Percentiles rank a stretch among this genome's conserved stretches.
Conservation (phyloP, 805 yeast genomes). For the Pichia deserticola region DNA sequence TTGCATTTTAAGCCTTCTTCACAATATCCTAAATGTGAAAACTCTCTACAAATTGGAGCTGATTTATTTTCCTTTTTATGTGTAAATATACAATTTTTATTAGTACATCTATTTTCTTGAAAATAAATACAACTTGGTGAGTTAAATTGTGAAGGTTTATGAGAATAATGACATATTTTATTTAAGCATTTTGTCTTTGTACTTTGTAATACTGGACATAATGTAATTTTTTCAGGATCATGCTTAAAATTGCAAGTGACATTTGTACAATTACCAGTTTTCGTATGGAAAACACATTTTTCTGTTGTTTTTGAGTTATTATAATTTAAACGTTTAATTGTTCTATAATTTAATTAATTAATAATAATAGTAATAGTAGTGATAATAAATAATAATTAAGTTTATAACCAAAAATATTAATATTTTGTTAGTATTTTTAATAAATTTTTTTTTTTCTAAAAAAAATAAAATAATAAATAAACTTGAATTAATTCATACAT, state of each 20-base stretch:
- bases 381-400: too few relatives aligned
- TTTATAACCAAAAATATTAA: too few relatives aligned
- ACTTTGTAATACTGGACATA: constrained; percentile 44
- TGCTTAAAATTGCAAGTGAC: constrained; percentile 53
- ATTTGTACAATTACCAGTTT: constrained; percentile 41
- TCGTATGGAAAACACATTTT: constrained; percentile 24
- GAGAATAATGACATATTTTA: constrained; percentile 47
- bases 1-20: constrained; percentile 51
- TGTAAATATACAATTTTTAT: constrained; percentile 41
- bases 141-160: constrained; percentile 50
- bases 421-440: too few relatives aligned
- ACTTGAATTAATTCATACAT: neutral
- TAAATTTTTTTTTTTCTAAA: too few relatives aligned
- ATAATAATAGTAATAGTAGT: too few relatives aligned
- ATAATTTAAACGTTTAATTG: neutral
- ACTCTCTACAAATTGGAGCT: constrained; percentile 49
- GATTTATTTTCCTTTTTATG: constrained; percentile 38
- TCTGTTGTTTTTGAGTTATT: neutral
- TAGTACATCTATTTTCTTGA: constrained; percentile 40
- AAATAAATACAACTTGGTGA: constrained; percentile 52
- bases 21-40: constrained; percentile 66
- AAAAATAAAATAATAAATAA: too few relatives aligned
- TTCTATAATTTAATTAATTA: neutral
- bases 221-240: constrained; percentile 39
- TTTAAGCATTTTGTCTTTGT: constrained; percentile 36